These are phyloP conservation scores for Endothia cerciana DNA, from an alignment of 2,329 filamentous ascomycete species.

Conservation along the genomic window DNA sequence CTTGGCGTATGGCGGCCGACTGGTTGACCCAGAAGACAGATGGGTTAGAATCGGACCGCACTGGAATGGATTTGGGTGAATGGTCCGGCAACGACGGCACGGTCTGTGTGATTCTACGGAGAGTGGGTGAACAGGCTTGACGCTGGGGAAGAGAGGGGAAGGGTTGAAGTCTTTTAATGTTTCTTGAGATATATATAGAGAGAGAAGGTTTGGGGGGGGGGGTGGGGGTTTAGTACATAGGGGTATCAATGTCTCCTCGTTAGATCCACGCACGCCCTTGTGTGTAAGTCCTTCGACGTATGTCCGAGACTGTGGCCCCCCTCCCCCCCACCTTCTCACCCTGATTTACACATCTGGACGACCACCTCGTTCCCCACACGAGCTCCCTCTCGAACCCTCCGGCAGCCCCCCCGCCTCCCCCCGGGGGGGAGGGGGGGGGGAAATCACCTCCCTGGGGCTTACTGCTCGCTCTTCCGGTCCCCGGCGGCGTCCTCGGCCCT, in stretches of 20 bases:
- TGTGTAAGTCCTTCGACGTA: background rate
- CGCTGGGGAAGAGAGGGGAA: no score
- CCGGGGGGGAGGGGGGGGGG: no score
- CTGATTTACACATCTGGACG: background rate
- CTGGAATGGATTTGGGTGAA: no score
- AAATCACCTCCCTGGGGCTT: no score
- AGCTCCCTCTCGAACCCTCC: no score
- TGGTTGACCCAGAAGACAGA: no score
- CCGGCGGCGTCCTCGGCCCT: constrained; percentile 4
- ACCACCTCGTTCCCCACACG: no score
- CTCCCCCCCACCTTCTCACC: background rate
- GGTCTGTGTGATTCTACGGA: background rate
- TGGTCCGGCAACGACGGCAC: background rate
- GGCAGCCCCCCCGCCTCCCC: background rate
- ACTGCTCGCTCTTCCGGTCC: background rate
- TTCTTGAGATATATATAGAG: background rate
- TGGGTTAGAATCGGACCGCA: no score
- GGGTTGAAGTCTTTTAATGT: no score
- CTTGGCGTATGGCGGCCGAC: no score
- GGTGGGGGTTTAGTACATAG: background rate
- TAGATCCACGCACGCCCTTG: background rate
- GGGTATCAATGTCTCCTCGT: constrained; percentile 5
- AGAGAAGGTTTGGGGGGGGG: no score
- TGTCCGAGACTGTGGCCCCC: background rate
- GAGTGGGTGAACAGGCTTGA: background rate